Evolutionary conservation across 225 moss, liverwort and hornwort genomes (phyloP).

Genomic region (Sphagnum tenellum): DNA sequence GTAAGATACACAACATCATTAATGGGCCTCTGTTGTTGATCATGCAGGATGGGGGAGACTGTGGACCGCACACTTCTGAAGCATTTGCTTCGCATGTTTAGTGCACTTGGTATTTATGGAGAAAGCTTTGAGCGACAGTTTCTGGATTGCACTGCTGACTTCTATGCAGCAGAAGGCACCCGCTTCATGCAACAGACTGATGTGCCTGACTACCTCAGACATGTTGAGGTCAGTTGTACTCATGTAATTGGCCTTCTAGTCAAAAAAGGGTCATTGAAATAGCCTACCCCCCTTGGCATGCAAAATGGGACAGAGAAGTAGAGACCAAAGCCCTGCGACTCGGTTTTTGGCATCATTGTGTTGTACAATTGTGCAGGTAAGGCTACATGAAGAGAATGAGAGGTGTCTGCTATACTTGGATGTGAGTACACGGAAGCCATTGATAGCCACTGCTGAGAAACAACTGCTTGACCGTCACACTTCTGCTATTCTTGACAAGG

Average conservation of each 20-base stretch:
- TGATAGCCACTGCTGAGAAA: slow-evolving; percentile 88
- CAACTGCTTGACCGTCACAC: slow-evolving; percentile 94
- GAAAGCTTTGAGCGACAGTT: slow-evolving; percentile 98
- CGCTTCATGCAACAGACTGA: slow-evolving; percentile 99
- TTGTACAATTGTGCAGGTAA: slow-evolving; percentile 21
- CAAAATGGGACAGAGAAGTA: too few relatives aligned
- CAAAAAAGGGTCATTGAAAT: neutral
- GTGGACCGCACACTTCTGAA: slow-evolving; percentile 95
- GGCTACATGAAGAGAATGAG: slow-evolving; percentile 91
- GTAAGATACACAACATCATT: too few relatives aligned
- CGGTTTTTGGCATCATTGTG: too few relatives aligned
- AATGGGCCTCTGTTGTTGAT: too few relatives aligned
- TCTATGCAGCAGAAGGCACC: slow-evolving; percentile 90
- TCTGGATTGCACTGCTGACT: slow-evolving; percentile 86
- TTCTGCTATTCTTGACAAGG: slow-evolving; percentile 86
- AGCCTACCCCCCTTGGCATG: too few relatives aligned
- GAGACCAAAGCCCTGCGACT: too few relatives aligned
- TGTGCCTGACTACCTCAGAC: slow-evolving; percentile 94
- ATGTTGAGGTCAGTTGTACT: slow-evolving; percentile 63
- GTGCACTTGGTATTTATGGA: slow-evolving; percentile 85
- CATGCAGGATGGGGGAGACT: slow-evolving; percentile 92
- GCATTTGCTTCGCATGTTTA: slow-evolving; percentile 94
- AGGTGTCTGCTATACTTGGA: slow-evolving; percentile 90
- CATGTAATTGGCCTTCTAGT: neutral
- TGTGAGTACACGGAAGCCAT: slow-evolving; percentile 79